Percentiles rank a stretch among this genome's conserved stretches.
phyloP scores from a whole-genome alignment of 2,329 filamentous ascomycete genomes.

The Fusarium stilboides region DNA sequence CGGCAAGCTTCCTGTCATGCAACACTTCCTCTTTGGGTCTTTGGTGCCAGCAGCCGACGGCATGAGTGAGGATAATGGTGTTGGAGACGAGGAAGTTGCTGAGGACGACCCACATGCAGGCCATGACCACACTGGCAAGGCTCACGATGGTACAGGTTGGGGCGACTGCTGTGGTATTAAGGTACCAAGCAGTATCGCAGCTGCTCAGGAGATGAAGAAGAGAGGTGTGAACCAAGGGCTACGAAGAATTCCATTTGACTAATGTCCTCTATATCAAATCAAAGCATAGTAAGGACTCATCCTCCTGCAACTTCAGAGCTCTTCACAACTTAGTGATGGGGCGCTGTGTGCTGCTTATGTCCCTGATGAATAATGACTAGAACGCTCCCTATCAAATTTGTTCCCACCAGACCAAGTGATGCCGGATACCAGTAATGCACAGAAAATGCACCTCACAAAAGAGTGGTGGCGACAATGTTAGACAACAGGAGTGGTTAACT shows the following conservation, averaged over 20 bases:
- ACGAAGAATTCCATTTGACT: conserved; percentile 88
- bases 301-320: not conserved
- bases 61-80: conserved; percentile 79
- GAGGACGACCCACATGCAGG: conserved; percentile 71
- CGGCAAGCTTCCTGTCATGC: conserved; percentile 96
- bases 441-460: no score
- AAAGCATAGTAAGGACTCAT: not conserved
- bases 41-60: conserved; percentile 84
- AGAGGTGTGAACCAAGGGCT: conserved; percentile 71
- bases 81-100: conserved; percentile 61
- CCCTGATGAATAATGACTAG: conserved; percentile 11
- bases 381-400: not conserved
- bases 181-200: conserved; percentile 93
- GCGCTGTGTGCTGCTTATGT: conserved; percentile 1
- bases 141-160: conserved; percentile 79
- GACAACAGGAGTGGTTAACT: no score
- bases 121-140: conserved; percentile 73
- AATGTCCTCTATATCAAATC: conserved; percentile 37
- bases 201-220: conserved; percentile 90
- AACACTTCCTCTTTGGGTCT: conserved; percentile 95
- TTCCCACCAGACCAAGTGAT: no score
- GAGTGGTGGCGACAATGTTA: no score
- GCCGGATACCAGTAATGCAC: no score
- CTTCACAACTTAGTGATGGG: not conserved
- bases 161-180: conserved; percentile 99